Evolutionary conservation across 2,329 filamentous ascomycete genomes (phyloP).

Genomic region (Dryadomyces sulphureus): DNA sequence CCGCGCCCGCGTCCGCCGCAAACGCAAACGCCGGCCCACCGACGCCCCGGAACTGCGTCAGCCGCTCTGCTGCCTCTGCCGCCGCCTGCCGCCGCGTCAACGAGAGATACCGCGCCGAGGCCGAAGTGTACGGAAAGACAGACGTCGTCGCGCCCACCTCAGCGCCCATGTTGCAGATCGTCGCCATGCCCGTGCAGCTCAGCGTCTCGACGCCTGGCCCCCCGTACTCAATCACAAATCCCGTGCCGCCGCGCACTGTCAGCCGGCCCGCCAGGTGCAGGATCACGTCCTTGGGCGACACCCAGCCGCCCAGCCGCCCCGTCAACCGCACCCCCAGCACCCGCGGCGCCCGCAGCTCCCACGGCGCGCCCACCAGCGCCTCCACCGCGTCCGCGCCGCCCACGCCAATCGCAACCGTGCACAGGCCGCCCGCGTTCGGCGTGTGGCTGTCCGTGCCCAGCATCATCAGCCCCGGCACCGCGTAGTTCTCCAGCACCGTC

Average conservation of each 20-base stretch:
- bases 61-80: constrained; percentile 49
- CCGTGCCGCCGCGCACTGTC: constrained; percentile 87
- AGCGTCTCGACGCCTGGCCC: constrained; percentile 57
- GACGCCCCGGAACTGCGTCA: constrained; percentile 35
- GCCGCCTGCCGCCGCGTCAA: constrained; percentile 67
- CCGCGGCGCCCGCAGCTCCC: constrained; percentile 97
- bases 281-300: constrained; percentile 89
- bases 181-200: constrained; percentile 76
- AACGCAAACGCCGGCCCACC: constrained; percentile 43
- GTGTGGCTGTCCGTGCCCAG: constrained; percentile 96
- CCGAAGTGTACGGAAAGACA: constrained; percentile 80
- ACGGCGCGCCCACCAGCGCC: constrained; percentile 92
- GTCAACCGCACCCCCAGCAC: constrained; percentile 93
- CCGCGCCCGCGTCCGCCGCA: constrained; percentile 61
- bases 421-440: constrained; percentile 84
- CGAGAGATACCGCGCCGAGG: constrained; percentile 72
- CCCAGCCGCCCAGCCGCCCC: constrained; percentile 80
- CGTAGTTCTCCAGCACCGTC: constrained; percentile 97
- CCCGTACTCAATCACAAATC: constrained; percentile 88
- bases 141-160: constrained; percentile 80
- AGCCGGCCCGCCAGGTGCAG: constrained; percentile 76
- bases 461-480: constrained; percentile 94
- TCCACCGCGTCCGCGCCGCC: constrained; percentile 97
- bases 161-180: constrained; percentile 59
- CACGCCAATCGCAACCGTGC: constrained; percentile 94